Conservation (phyloP, 495 filamentous ascomycete species). For the Podospora pseudocomata region DNA sequence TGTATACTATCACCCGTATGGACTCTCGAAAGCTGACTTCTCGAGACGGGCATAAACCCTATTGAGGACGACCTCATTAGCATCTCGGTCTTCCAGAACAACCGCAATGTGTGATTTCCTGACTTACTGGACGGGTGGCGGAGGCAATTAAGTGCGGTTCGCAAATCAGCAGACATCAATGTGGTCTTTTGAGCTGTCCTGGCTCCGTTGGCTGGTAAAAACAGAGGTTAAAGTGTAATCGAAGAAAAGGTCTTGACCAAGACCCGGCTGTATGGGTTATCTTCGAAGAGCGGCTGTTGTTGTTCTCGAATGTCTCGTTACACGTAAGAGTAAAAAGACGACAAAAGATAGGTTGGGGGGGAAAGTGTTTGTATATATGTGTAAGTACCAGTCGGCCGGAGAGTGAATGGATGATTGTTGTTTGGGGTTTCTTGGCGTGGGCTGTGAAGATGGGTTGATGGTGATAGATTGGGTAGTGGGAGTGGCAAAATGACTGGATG, state of each 20-base stretch:
- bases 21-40: conserved; percentile 65
- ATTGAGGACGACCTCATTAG: too few relatives aligned
- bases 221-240: not conserved
- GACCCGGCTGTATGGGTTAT: not conserved
- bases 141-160: conserved; percentile 63
- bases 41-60: conserved; percentile 66
- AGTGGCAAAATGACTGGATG: not conserved
- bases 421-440: too few relatives aligned
- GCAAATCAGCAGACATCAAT: conserved; percentile 79
- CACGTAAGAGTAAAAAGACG: not conserved
- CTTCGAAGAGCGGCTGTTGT: not conserved
- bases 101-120: too few relatives aligned
- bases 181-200: conserved; percentile 30
- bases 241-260: not conserved
- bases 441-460: not conserved
- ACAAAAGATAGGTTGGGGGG: not conserved
- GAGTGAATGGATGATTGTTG: too few relatives aligned
- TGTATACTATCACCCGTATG: conserved; percentile 66
- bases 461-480: conserved; percentile 3
- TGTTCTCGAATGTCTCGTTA: not conserved
- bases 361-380: not conserved
- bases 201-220: not conserved
- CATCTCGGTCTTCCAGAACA: too few relatives aligned
- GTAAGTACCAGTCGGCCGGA: not conserved
- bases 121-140: conserved; percentile 55